phyloP scores from a whole-genome alignment of 2,329 filamentous ascomycete genomes.

The Xylaria sp. region DNA sequence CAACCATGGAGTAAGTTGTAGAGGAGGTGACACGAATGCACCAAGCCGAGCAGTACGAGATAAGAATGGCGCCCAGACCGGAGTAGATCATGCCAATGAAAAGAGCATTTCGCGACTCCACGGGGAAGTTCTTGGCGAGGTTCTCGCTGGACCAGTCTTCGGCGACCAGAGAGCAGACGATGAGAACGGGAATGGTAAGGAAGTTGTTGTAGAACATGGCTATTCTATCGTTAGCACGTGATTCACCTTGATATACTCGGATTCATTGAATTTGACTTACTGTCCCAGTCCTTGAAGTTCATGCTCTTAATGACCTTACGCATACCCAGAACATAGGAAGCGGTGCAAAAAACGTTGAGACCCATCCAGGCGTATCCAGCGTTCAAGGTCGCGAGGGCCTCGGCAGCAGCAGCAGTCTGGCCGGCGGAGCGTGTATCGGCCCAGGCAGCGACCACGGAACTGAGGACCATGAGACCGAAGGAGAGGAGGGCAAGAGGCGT shows the following conservation, averaged over 20 bases:
- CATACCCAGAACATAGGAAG: constrained; percentile 86
- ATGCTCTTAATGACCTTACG: constrained; percentile 98
- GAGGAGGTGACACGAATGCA: constrained; percentile 96
- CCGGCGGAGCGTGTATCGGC: constrained; percentile 73
- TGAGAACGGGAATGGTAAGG: constrained; percentile 85
- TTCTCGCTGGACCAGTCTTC: constrained; percentile 93
- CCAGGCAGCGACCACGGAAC: constrained; percentile 92
- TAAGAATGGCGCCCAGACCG: constrained; percentile 88
- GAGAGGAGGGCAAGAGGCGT: constrained; percentile 82
- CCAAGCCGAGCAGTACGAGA: constrained; percentile 99
- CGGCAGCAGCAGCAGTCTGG: constrained; percentile 55
- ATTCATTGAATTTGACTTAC: constrained; percentile 51
- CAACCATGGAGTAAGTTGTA: constrained; percentile 98
- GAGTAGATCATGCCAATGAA: constrained; percentile 90
- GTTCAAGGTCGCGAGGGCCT: constrained; percentile 82
- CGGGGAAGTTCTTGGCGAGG: constrained; percentile 80
- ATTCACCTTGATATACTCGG: not conserved
- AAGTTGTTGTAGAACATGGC: constrained; percentile 99
- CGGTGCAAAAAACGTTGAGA: constrained; percentile 91
- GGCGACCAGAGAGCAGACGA: constrained; percentile 71
- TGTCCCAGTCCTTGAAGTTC: constrained; percentile 99
- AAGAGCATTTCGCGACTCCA: constrained; percentile 71
- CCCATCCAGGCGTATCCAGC: constrained; percentile 97
- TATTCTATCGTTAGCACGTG: constrained; percentile 40
- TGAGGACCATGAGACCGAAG: constrained; percentile 94